These are phyloP conservation scores for Hymenotorrendiella dingleyae DNA, from an alignment of 2,329 filamentous ascomycete genomes.

Conservation along the genomic window DNA sequence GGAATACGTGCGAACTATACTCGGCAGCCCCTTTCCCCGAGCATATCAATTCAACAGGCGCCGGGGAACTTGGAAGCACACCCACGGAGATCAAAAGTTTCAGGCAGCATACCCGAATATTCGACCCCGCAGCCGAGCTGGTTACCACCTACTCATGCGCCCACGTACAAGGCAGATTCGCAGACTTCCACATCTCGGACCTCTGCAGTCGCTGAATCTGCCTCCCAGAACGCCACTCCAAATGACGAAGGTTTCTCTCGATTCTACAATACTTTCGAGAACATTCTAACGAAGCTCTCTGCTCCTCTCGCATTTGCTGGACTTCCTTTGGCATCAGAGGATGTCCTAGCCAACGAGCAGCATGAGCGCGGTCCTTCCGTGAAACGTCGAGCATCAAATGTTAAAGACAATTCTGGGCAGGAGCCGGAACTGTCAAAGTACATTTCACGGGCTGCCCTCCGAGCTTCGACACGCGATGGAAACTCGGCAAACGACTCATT, in stretches of 20 bases:
- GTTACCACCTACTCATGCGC: slow-evolving; percentile 39
- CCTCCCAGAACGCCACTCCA: slow-evolving; percentile 26
- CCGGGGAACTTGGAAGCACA: slow-evolving; percentile 62
- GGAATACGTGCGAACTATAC: slow-evolving; percentile 65
- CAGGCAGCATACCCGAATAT: slow-evolving; percentile 41
- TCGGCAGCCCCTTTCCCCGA: slow-evolving; percentile 63
- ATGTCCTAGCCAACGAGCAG: slow-evolving; percentile 33
- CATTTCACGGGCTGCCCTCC: slow-evolving; percentile 79
- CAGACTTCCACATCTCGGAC: slow-evolving; percentile 22
- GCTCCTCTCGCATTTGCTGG: slow-evolving; percentile 90
- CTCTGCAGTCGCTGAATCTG: slow-evolving; percentile 29
- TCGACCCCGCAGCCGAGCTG: slow-evolving; percentile 43
- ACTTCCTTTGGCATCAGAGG: slow-evolving; percentile 62
- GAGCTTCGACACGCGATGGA: slow-evolving; percentile 67
- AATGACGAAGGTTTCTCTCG: slow-evolving; percentile 76
- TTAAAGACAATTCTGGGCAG: slow-evolving; percentile 30
- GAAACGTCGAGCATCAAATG: slow-evolving; percentile 23
- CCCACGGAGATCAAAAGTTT: slow-evolving; percentile 48
- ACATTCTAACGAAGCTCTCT: slow-evolving; percentile 80
- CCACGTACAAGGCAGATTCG: slow-evolving; percentile 24
- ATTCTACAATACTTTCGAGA: slow-evolving; percentile 91
- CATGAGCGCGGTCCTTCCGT: slow-evolving; percentile 34
- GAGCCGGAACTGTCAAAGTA: slow-evolving; percentile 77
- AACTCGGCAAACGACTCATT: slow-evolving; percentile 68
- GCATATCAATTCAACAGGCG: slow-evolving; percentile 67